Evolutionary conservation across 2,329 filamentous ascomycete genomes (phyloP).

Genomic region (Geosmithia putterillii): DNA sequence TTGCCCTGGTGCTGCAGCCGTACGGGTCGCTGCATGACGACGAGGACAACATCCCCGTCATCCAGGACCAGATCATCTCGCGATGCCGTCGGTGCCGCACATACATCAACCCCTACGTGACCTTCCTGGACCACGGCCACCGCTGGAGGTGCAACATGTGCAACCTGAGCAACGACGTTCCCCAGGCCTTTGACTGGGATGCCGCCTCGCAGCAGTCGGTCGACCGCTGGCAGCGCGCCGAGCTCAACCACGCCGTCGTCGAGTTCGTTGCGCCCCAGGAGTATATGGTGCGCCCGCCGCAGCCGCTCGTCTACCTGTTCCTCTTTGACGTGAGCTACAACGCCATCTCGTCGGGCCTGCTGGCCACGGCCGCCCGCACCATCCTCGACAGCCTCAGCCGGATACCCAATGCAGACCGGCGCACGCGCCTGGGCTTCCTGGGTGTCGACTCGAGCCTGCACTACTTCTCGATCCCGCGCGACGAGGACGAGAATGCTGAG

Average conservation of each 20-base stretch:
- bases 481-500: slow-evolving; percentile 73
- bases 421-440: slow-evolving; percentile 88
- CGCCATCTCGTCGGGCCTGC: slow-evolving; percentile 76
- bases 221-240: slow-evolving; percentile 82
- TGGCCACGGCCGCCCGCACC: slow-evolving; percentile 84
- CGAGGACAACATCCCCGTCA: slow-evolving; percentile 81
- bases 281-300: slow-evolving; percentile 97
- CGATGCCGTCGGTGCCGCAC: slow-evolving; percentile 90
- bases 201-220: slow-evolving; percentile 79
- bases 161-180: slow-evolving; percentile 95
- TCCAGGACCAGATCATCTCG: slow-evolving; percentile 95
- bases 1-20: slow-evolving; percentile 91
- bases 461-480: slow-evolving; percentile 90
- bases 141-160: slow-evolving; percentile 99
- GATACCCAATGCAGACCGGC: slow-evolving; percentile 94
- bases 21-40: slow-evolving; percentile 87
- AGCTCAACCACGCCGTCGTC: slow-evolving; percentile 92
- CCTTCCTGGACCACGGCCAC: slow-evolving; percentile 93
- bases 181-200: slow-evolving; percentile 99
- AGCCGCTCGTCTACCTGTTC: slow-evolving; percentile 92
- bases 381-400: slow-evolving; percentile 90
- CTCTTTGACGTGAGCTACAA: slow-evolving; percentile 89
- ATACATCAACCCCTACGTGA: slow-evolving; percentile 96
- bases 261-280: slow-evolving; percentile 97
- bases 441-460: slow-evolving; percentile 90